Evolutionary conservation across 345 rosid genomes (phyloP).

Genomic region (Salix caprea): DNA sequence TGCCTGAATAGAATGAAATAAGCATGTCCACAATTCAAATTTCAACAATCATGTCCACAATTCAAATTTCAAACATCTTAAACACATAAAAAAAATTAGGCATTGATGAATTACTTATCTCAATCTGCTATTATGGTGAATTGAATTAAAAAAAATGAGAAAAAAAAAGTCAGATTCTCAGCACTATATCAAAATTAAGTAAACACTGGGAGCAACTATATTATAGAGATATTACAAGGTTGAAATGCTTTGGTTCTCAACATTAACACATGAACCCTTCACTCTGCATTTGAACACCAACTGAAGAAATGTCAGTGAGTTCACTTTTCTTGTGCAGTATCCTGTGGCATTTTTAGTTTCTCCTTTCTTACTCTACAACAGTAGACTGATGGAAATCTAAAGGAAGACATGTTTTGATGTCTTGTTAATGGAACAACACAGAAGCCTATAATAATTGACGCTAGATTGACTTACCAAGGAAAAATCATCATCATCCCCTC

Average conservation of each 20-base stretch:
- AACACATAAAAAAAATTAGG: background rate
- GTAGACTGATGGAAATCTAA: too few relatives aligned
- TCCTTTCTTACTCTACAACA: too few relatives aligned
- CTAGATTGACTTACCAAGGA: conserved; percentile 56
- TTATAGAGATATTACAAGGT: background rate
- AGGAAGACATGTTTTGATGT: too few relatives aligned
- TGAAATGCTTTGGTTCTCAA: background rate
- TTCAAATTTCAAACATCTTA: background rate
- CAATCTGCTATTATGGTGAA: background rate
- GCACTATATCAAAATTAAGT: background rate
- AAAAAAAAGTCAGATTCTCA: background rate
- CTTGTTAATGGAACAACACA: too few relatives aligned
- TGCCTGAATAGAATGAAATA: conserved; percentile 48
- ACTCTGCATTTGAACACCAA: background rate
- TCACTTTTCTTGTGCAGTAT: background rate
- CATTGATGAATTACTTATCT: background rate
- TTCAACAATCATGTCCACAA: background rate
- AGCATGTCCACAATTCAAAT: background rate
- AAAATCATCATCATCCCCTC: conserved; percentile 81
- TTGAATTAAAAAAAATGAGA: background rate
- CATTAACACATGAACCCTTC: background rate
- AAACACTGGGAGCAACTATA: background rate
- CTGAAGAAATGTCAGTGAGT: background rate
- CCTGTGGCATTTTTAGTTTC: background rate
- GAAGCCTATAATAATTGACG: background rate